phyloP scores from a whole-genome alignment of 2,329 filamentous ascomycete genomes.

The Exophiala phaeomuriformis region DNA sequence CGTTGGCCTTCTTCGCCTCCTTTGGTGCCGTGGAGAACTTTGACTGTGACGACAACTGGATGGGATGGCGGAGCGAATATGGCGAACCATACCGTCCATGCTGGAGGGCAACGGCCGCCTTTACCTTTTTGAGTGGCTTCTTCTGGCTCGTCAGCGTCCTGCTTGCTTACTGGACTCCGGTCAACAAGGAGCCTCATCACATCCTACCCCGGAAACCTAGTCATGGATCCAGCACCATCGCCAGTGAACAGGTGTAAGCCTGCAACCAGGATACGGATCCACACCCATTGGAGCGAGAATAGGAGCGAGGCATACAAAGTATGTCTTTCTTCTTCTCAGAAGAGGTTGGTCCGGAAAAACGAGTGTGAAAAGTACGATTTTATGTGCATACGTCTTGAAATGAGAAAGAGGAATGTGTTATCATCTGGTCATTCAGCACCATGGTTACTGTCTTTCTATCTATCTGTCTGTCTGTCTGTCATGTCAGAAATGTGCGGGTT shows the following conservation, averaged over 20 bases:
- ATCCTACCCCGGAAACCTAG: constrained; percentile 1
- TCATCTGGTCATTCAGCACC: no score
- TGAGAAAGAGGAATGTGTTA: no score
- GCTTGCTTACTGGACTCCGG: neutral
- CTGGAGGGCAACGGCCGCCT: constrained; percentile 9
- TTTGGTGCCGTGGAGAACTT: constrained; percentile 52
- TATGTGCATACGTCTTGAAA: no score
- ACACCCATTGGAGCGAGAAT: no score
- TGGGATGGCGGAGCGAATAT: neutral
- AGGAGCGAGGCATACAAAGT: no score
- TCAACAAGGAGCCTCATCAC: neutral
- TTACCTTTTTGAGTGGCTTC: constrained; percentile 11
- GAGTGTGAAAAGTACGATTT: no score
- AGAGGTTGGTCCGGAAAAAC: no score
- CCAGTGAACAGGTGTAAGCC: constrained; percentile 1
- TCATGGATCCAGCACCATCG: neutral
- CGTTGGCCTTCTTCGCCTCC: constrained; percentile 8
- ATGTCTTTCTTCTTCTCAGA: no score
- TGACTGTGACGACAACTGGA: constrained; percentile 32
- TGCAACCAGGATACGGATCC: neutral
- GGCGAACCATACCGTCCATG: constrained; percentile 4
- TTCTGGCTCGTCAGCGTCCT: constrained; percentile 6
- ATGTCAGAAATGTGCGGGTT: no score
- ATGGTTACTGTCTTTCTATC: no score
- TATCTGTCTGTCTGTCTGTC: no score